These are phyloP conservation scores for Favolaschia claudopus DNA, from an alignment of 768 basidiomycete species.

Conservation along the genomic window DNA sequence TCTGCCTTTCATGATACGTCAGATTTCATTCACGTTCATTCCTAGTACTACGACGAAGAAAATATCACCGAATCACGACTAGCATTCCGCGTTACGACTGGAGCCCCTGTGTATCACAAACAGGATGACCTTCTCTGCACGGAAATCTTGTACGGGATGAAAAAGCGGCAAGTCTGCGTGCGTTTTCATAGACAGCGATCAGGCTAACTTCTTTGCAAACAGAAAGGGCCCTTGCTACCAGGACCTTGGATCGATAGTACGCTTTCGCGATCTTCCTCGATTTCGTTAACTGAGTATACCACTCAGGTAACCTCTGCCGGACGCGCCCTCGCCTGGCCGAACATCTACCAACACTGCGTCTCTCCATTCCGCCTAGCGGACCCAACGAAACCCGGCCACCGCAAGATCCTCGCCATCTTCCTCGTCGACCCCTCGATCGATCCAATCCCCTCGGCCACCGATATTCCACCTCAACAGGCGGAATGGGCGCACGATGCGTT, in stretches of 20 bases:
- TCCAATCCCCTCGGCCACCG: conserved; percentile 34
- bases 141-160: conserved; percentile 4
- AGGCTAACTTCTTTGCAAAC: too few relatives aligned
- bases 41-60: conserved; percentile 33
- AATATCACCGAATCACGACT: conserved; percentile 39
- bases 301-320: conserved; percentile 28
- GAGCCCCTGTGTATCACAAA: conserved; percentile 12
- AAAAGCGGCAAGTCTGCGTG: too few relatives aligned
- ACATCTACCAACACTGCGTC: conserved; percentile 44
- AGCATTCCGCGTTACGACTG: conserved; percentile 36
- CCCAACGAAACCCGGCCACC: conserved; percentile 39
- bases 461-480: conserved; percentile 39
- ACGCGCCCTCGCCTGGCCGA: conserved; percentile 43
- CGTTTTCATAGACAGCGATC: too few relatives aligned
- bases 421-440: conserved; percentile 37
- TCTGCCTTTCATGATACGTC: conserved; percentile 24
- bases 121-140: conserved; percentile 22
- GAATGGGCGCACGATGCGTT: conserved; percentile 31
- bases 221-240: conserved; percentile 18
- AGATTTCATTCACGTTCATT: conserved; percentile 23
- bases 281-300: not conserved
- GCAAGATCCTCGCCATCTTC: conserved; percentile 49
- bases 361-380: conserved; percentile 42
- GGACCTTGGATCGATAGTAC: conserved; percentile 32
- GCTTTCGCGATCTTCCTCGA: not conserved